A percentile compares a stretch with the other conserved stretches of the same genome.
Conservation (phyloP, 805 yeast genomes). For the Suhomyces sp. region DNA sequence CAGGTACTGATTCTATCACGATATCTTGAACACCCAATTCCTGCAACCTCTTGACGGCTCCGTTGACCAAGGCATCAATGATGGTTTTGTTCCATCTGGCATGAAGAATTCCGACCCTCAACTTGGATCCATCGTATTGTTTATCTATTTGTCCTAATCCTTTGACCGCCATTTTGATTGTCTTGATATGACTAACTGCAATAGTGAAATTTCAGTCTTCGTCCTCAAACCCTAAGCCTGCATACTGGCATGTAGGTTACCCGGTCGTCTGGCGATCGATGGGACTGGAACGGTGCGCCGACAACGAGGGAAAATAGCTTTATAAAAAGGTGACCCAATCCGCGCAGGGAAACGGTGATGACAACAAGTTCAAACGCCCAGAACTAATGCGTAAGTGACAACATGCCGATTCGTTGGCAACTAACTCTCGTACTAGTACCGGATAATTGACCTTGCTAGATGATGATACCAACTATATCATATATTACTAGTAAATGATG, state of each 20-base stretch:
- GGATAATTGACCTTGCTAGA: neutral
- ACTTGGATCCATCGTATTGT: conserved; percentile 59
- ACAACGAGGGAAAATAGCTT: neutral
- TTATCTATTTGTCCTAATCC: conserved; percentile 78
- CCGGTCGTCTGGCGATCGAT: neutral
- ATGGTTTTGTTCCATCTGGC: conserved; percentile 91
- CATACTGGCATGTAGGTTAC: neutral
- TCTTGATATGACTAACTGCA: neutral
- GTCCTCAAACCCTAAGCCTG: neutral
- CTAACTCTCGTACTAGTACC: neutral
- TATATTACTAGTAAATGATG: conserved; percentile 8
- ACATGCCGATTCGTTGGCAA: neutral
- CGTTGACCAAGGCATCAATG: conserved; percentile 75
- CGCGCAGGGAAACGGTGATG: neutral
- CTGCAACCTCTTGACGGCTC: conserved; percentile 60
- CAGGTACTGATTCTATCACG: conserved; percentile 83
- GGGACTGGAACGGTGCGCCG: neutral
- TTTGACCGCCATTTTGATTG: conserved; percentile 60
- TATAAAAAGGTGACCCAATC: neutral
- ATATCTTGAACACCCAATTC: conserved; percentile 73
- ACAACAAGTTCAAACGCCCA: neutral
- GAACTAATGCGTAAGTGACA: neutral
- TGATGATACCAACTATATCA: conserved; percentile 8
- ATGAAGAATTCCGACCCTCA: conserved; percentile 83
- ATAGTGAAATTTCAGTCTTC: neutral